Evolutionary conservation across 139 green algal species (phyloP).

Genomic region (Chlamydomonas eustigma): DNA sequence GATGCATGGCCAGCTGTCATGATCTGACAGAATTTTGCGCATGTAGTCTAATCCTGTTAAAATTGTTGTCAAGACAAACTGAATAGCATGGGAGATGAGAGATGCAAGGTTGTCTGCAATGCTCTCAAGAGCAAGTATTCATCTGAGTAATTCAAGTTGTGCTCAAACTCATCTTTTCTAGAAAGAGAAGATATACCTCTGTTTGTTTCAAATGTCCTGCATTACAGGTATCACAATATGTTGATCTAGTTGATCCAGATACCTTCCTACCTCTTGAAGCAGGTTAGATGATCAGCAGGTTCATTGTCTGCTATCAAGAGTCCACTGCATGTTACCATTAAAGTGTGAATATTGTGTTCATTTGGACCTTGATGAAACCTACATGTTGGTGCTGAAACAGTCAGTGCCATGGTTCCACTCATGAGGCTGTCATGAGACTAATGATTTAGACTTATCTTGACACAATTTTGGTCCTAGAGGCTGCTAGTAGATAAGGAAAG

Average conservation of each 20-base stretch:
- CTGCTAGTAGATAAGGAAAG: slow-evolving; percentile 10
- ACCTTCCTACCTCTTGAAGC: no score
- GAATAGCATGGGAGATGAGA: slow-evolving; percentile 73
- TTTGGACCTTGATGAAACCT: no score
- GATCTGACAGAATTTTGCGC: background rate
- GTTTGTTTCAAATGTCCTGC: no score
- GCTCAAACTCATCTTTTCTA: slow-evolving; percentile 52
- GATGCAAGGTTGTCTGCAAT: slow-evolving; percentile 42
- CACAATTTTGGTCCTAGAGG: slow-evolving; percentile 42
- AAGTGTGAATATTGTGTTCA: no score
- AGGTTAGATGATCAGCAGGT: no score
- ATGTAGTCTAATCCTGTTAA: slow-evolving; percentile 9
- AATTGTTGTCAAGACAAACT: slow-evolving; percentile 40
- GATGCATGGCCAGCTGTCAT: background rate
- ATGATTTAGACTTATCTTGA: slow-evolving; percentile 52
- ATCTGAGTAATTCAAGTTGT: slow-evolving; percentile 59
- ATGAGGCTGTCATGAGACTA: slow-evolving; percentile 46
- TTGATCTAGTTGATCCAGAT: no score
- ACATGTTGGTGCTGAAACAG: slow-evolving; percentile 8
- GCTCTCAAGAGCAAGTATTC: slow-evolving; percentile 23
- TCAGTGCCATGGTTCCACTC: slow-evolving; percentile 37
- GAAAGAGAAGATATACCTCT: no score
- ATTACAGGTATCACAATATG: no score
- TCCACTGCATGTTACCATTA: no score
- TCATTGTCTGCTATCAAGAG: no score